These are phyloP conservation scores for Pythium coloratum DNA, from an alignment of 352 stramenopile species.

Conservation along the genomic window DNA sequence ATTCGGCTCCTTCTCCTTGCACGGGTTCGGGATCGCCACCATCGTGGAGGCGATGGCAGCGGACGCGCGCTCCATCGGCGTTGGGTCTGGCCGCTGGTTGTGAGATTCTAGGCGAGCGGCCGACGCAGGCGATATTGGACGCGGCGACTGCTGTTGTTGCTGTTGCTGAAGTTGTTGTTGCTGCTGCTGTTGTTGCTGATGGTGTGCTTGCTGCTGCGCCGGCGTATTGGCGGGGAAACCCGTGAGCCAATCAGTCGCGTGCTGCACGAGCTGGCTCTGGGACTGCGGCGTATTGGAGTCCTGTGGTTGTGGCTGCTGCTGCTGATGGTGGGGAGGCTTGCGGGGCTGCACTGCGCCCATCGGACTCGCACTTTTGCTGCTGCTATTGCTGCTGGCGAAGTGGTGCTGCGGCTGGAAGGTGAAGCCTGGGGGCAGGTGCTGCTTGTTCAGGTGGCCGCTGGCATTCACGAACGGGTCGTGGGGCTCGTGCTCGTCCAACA, in stretches of 20 bases:
- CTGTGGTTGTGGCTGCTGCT: constrained; percentile 24
- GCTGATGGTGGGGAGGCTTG: constrained; percentile 17
- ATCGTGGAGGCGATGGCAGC: constrained; percentile 37
- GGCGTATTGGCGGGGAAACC: constrained; percentile 16
- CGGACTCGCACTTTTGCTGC: constrained; percentile 8
- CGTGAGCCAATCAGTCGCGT: constrained; percentile 14
- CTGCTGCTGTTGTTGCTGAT: constrained; percentile 21
- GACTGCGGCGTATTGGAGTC: constrained; percentile 21
- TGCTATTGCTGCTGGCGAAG: constrained; percentile 9
- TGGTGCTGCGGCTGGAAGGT: constrained; percentile 13
- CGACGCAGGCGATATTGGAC: constrained; percentile 15
- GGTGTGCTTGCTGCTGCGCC: constrained; percentile 9
- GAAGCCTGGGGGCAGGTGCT: constrained; percentile 10
- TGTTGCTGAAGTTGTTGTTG: constrained; percentile 21
- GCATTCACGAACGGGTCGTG: constrained; percentile 17
- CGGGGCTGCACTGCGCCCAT: neutral
- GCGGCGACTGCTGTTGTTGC: constrained; percentile 6
- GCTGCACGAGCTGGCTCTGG: constrained; percentile 44
- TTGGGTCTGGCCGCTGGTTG: constrained; percentile 21
- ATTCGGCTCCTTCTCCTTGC: constrained; percentile 20
- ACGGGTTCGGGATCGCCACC: constrained; percentile 34
- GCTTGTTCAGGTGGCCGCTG: constrained; percentile 5
- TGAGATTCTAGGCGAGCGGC: constrained; percentile 20
- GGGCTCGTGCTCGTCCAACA: constrained; percentile 62
- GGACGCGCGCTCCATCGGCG: constrained; percentile 17